Evolutionary conservation across 2,329 filamentous ascomycete genomes (phyloP).

Genomic region (Cordyceps fumosorosea): DNA sequence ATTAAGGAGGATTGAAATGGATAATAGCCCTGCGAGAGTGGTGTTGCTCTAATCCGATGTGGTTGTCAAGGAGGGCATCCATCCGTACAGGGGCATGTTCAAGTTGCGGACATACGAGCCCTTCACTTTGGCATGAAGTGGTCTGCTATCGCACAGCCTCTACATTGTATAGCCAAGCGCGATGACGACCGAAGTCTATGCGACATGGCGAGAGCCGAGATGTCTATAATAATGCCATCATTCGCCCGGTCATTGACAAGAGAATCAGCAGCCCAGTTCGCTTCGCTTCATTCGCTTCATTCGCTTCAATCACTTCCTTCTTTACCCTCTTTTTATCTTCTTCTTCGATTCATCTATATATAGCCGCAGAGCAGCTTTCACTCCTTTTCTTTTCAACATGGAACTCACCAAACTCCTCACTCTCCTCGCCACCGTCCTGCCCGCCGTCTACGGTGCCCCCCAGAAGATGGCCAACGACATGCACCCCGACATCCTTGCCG

Average conservation of each 20-base stretch:
- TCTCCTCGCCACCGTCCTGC: slow-evolving; percentile 31
- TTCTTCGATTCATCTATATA: background rate
- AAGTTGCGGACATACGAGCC: background rate
- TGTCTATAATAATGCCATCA: background rate
- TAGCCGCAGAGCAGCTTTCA: background rate
- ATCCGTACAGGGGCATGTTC: background rate
- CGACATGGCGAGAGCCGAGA: background rate
- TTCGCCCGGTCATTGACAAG: background rate
- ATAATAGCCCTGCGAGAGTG: background rate
- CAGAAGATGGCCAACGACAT: slow-evolving; percentile 25
- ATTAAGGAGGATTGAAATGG: background rate
- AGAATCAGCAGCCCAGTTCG: background rate
- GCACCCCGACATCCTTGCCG: slow-evolving; percentile 33
- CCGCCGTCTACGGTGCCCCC: slow-evolving; percentile 33
- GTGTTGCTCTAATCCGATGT: background rate
- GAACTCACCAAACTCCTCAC: slow-evolving; percentile 32
- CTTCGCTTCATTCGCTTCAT: background rate
- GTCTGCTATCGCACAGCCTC: background rate
- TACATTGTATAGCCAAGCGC: background rate
- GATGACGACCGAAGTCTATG: background rate
- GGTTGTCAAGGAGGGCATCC: background rate
- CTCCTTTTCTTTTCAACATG: slow-evolving; percentile 20
- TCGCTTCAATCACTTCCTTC: background rate
- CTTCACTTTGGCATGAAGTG: background rate
- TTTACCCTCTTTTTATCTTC: background rate